Percentiles rank a stretch among this genome's conserved stretches.
phyloP scores from a whole-genome alignment of 1,139 yeast genomes.

The Zygosaccharomyces pseudobailii region DNA sequence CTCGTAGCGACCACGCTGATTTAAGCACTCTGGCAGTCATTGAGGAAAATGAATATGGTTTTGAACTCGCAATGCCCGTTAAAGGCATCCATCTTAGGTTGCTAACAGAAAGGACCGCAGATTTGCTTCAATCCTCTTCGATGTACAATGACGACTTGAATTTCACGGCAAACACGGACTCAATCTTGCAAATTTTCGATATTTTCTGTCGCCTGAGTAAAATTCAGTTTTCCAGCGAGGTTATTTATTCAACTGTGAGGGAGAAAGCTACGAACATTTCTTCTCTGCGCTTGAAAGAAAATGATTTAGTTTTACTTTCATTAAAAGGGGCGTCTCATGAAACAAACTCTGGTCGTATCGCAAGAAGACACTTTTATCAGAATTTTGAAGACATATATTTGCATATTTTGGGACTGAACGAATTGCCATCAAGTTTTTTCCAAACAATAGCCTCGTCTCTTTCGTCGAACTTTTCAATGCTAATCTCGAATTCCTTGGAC shows the following conservation, averaged over 20 bases:
- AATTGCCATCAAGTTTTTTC: conserved; percentile 27
- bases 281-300: conserved; percentile 13
- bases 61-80: conserved; percentile 36
- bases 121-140: conserved; percentile 58
- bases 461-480: conserved; percentile 20
- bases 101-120: conserved; percentile 63
- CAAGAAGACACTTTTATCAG: conserved; percentile 19
- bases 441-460: conserved; percentile 17
- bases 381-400: conserved; percentile 26
- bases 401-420: conserved; percentile 28
- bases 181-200: conserved; percentile 49
- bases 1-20: conserved; percentile 18
- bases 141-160: conserved; percentile 34
- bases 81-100: conserved; percentile 56
- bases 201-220: conserved; percentile 50
- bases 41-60: conserved; percentile 20
- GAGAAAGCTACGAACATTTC: conserved; percentile 34
- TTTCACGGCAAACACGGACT: conserved; percentile 39
- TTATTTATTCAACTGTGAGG: conserved; percentile 46
- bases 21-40: conserved; percentile 15
- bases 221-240: conserved; percentile 48
- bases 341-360: conserved; percentile 14
- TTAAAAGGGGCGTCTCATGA: conserved; percentile 28
- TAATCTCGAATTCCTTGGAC: conserved; percentile 26
- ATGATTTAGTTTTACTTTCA: conserved; percentile 24